Conservation (phyloP, 83 land plant genomes). For the Picea mariana region DNA sequence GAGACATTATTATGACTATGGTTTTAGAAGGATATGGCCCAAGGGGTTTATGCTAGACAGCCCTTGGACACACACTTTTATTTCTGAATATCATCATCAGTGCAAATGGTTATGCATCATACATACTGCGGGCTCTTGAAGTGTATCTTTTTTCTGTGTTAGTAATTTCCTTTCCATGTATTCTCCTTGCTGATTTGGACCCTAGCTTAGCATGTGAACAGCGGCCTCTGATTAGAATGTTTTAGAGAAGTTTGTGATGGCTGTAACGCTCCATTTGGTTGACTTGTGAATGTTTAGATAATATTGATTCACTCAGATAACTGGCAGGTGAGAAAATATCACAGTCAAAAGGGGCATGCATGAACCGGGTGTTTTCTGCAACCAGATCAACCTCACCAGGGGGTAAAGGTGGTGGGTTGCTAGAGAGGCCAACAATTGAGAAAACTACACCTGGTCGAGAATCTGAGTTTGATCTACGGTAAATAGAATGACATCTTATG, state of each 20-base stretch:
- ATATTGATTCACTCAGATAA: background rate
- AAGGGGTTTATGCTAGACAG: too few species aligned
- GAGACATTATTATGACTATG: too few species aligned
- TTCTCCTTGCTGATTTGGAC: too few species aligned
- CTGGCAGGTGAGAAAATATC: slow-evolving; percentile 34
- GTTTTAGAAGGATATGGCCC: too few species aligned
- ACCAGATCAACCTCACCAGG: slow-evolving; percentile 47
- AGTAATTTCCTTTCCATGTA: too few species aligned
- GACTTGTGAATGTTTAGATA: background rate
- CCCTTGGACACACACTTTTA: too few species aligned
- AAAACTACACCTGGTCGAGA: slow-evolving; percentile 90
- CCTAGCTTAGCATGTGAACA: too few species aligned
- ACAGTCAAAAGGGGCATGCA: slow-evolving; percentile 22
- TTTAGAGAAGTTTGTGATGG: background rate
- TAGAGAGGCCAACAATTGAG: slow-evolving; percentile 86
- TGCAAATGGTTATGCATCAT: too few species aligned
- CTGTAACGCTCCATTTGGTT: background rate
- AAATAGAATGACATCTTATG: slow-evolving; percentile 8
- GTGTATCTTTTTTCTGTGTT: too few species aligned
- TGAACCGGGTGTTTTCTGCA: slow-evolving; percentile 19
- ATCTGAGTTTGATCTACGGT: slow-evolving; percentile 95
- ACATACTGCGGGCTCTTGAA: too few species aligned
- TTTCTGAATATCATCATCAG: too few species aligned
- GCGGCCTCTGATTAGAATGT: background rate
- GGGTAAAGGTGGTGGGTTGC: slow-evolving; percentile 84